A percentile compares a stretch with the other conserved stretches of the same genome.
Evolutionary conservation across 805 yeast species (phyloP).

Genomic region (Schwanniomyces occidentalis): DNA sequence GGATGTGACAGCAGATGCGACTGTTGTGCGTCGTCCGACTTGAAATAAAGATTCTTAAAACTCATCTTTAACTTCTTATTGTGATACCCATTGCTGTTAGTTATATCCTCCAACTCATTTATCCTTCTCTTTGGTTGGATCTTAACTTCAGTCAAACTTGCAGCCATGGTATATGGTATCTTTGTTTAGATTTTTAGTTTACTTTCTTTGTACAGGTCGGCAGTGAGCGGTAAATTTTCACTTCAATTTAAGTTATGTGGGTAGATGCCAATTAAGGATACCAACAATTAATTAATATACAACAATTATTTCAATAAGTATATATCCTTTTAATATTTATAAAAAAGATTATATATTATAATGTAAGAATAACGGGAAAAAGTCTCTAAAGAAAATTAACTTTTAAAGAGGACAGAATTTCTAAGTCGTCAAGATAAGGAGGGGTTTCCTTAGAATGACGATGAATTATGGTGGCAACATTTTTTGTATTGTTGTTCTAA

Average conservation of each 20-base stretch:
- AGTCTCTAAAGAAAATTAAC: background rate
- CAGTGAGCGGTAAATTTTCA: conserved; percentile 2
- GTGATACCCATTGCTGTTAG: conserved; percentile 24
- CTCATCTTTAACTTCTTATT: conserved; percentile 26
- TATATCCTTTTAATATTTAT: conserved; percentile 1
- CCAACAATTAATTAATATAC: conserved; percentile 8
- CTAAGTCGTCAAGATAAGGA: conserved; percentile 5
- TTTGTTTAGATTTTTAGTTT: background rate
- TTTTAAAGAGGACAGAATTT: background rate
- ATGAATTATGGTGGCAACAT: conserved; percentile 11
- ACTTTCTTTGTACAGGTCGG: conserved; percentile 2
- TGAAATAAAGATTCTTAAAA: conserved; percentile 8
- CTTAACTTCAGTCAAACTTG: conserved; percentile 28
- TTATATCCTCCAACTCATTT: conserved; percentile 39
- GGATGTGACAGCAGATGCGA: conserved; percentile 4
- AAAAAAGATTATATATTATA: conserved; percentile 3
- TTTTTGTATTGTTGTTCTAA: conserved; percentile 3
- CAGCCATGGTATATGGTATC: conserved; percentile 27
- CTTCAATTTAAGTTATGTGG: background rate
- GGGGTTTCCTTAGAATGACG: conserved; percentile 7
- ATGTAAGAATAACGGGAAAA: background rate
- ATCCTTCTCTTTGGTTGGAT: conserved; percentile 28
- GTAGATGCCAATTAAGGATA: conserved; percentile 10
- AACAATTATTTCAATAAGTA: conserved; percentile 1
- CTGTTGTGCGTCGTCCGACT: conserved; percentile 9